A percentile compares a stretch with the other conserved stretches of the same genome.
These are phyloP conservation scores for Bruguiera sexangula DNA, from an alignment of 345 rosid genomes.

Conservation along the genomic window DNA sequence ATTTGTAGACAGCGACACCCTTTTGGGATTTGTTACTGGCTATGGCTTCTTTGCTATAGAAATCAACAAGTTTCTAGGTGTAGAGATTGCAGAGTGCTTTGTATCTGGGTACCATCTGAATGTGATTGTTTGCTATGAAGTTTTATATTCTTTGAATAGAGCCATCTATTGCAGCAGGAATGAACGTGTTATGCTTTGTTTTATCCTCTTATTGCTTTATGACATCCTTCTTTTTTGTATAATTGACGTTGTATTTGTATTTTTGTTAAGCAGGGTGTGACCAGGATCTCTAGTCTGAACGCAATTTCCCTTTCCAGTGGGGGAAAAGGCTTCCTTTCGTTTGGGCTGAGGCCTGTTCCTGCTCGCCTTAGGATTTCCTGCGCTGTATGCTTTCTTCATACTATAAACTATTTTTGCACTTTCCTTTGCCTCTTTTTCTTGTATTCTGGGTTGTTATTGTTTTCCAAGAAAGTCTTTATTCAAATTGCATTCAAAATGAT, in stretches of 20 bases:
- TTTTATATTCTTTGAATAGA: too few species aligned
- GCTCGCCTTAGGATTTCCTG: slow-evolving; percentile 50
- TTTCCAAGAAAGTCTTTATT: background rate
- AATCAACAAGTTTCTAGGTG: background rate
- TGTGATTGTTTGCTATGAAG: too few species aligned
- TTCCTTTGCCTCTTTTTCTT: background rate
- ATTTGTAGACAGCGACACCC: background rate
- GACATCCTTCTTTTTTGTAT: background rate
- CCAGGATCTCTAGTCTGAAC: slow-evolving; percentile 20
- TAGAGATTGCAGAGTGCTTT: background rate
- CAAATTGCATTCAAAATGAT: background rate
- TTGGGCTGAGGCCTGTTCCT: slow-evolving; percentile 18
- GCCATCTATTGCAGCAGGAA: too few species aligned
- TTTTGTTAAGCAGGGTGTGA: slow-evolving; percentile 11
- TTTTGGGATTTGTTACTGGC: background rate
- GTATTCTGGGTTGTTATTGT: background rate
- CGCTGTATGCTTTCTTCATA: slow-evolving; percentile 40
- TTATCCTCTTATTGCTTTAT: background rate
- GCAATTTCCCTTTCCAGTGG: slow-evolving; percentile 13
- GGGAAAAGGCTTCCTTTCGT: slow-evolving; percentile 20
- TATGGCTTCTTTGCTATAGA: too few species aligned
- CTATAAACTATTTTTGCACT: background rate
- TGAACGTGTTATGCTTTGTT: background rate
- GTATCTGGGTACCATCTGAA: too few species aligned
- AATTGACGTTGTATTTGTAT: background rate